Percentiles rank a stretch among this genome's conserved stretches.
Evolutionary conservation across 2,329 filamentous ascomycete species (phyloP).

Genomic region (Arthrocladium fulminans): DNA sequence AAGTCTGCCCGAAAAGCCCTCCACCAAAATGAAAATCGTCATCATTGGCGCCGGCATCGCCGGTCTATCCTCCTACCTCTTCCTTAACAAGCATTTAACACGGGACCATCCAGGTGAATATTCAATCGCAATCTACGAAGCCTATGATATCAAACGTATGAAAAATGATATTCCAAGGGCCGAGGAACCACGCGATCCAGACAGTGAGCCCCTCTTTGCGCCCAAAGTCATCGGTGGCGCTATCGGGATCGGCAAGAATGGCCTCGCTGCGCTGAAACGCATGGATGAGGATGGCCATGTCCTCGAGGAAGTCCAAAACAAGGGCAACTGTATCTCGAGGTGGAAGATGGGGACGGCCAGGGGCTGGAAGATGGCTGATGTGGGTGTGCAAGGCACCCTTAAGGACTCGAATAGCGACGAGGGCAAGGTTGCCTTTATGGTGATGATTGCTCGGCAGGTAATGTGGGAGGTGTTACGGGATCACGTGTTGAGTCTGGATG

Average conservation of each 20-base stretch:
- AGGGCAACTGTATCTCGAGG: constrained; percentile 28
- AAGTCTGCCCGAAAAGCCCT: neutral
- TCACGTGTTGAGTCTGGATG: constrained; percentile 27
- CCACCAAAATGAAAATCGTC: constrained; percentile 32
- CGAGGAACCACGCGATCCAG: neutral
- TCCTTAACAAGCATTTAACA: constrained; percentile 33
- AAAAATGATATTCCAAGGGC: constrained; percentile 15
- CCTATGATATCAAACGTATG: constrained; percentile 27
- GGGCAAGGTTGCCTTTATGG: constrained; percentile 5
- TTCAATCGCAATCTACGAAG: constrained; percentile 33
- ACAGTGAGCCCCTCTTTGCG: constrained; percentile 22
- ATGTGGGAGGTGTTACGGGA: constrained; percentile 31
- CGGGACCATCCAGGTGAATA: constrained; percentile 20
- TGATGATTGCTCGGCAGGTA: constrained; percentile 32
- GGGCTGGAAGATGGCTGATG: constrained; percentile 27
- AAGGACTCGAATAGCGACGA: neutral
- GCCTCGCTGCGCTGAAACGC: constrained; percentile 30
- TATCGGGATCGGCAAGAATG: constrained; percentile 33
- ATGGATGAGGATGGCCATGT: constrained; percentile 27
- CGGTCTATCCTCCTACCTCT: constrained; percentile 33
- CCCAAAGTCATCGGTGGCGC: constrained; percentile 32
- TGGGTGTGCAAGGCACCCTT: constrained; percentile 17
- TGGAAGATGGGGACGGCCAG: constrained; percentile 30
- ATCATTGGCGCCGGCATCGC: constrained; percentile 38
- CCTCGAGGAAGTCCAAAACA: constrained; percentile 6